Conservation (phyloP, 139 green algal species). For the Desmodesmus armatus region DNA sequence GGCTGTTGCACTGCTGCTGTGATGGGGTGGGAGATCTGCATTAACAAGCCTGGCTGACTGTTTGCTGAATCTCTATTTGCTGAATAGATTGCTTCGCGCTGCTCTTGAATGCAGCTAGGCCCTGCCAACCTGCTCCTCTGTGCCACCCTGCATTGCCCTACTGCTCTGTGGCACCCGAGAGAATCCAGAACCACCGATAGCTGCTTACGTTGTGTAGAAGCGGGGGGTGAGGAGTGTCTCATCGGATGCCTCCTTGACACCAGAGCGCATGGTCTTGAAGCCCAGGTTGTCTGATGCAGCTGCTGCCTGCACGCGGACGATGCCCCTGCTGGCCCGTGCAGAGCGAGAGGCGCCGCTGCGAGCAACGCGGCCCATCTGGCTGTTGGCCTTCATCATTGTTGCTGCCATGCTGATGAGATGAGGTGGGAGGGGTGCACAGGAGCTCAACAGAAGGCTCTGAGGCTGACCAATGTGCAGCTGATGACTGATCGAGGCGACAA, state of each 20-base stretch:
- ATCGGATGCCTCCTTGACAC: constrained; percentile 87
- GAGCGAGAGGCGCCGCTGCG: constrained; percentile 8
- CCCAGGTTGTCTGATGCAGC: constrained; percentile 45
- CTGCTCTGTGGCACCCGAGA: neutral
- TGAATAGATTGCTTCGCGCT: neutral
- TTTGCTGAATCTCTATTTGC: too few species aligned
- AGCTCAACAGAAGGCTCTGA: too few species aligned
- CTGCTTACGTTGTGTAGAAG: constrained; percentile 96
- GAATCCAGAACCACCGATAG: too few species aligned
- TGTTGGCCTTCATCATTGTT: constrained; percentile 44
- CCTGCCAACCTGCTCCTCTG: neutral
- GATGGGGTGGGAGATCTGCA: too few species aligned
- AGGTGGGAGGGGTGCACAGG: neutral
- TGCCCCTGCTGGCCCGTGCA: neutral
- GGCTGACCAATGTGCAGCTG: too few species aligned
- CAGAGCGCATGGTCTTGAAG: constrained; percentile 73
- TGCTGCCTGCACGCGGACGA: constrained; percentile 39
- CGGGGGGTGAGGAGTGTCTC: constrained; percentile 95
- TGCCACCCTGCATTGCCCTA: too few species aligned
- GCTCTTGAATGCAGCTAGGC: neutral
- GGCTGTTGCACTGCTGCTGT: too few species aligned
- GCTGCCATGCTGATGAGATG: constrained; percentile 30
- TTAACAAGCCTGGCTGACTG: too few species aligned
- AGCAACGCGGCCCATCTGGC: constrained; percentile 17
- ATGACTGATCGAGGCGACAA: too few species aligned